Evolutionary conservation across 2,329 filamentous ascomycete genomes (phyloP).

Genomic region (Diaporthe ampelina): DNA sequence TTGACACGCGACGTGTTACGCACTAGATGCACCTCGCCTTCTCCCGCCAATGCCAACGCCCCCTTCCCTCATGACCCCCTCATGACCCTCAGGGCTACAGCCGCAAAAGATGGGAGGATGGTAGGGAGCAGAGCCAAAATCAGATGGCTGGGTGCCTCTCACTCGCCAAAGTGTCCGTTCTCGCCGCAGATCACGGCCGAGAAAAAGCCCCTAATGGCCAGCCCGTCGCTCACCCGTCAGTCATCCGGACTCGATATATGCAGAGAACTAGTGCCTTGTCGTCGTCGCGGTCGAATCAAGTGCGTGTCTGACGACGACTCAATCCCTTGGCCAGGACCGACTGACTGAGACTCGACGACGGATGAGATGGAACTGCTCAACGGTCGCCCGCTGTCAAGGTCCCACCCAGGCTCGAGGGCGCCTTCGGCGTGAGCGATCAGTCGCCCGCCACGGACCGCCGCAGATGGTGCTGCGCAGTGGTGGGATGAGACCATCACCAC

Average conservation of each 20-base stretch:
- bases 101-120: slow-evolving; percentile 24
- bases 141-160: slow-evolving; percentile 17
- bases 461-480: slow-evolving; percentile 7
- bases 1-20: slow-evolving; percentile 37
- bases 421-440: neutral
- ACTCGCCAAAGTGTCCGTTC: slow-evolving; percentile 28
- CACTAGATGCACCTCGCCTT: slow-evolving; percentile 31
- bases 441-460: neutral
- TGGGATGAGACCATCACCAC: slow-evolving; percentile 21
- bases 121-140: neutral
- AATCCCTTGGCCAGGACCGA: neutral
- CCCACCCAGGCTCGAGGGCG: neutral
- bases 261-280: neutral
- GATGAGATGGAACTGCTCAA: slow-evolving; percentile 19
- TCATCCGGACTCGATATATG: slow-evolving; percentile 21
- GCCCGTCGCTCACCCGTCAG: slow-evolving; percentile 15
- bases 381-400: neutral
- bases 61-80: slow-evolving; percentile 10
- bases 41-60: slow-evolving; percentile 30
- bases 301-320: slow-evolving; percentile 8
- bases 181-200: slow-evolving; percentile 20
- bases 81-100: slow-evolving; percentile 8
- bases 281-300: slow-evolving; percentile 16
- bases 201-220: slow-evolving; percentile 9
- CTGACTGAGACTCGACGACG: neutral